Percentiles rank a stretch among this genome's conserved stretches.
Evolutionary conservation across 192 early-diverging fungal genomes (phyloP).

Genomic region (Linnemannia hyalina): DNA sequence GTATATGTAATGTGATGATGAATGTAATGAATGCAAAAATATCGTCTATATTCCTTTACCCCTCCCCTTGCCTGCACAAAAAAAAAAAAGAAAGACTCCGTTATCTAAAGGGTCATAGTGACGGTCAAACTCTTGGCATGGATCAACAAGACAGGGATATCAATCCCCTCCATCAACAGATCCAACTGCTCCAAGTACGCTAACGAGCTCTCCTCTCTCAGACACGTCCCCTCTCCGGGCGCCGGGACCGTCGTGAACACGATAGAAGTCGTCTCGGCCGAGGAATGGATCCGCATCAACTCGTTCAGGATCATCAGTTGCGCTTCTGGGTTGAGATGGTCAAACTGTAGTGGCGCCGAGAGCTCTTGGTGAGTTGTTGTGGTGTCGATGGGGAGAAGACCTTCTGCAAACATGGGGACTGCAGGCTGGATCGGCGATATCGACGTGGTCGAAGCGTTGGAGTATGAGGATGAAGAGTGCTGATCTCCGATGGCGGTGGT

Average conservation of each 20-base stretch:
- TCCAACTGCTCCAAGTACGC: constrained; percentile 67
- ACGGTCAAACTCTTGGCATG: constrained; percentile 75
- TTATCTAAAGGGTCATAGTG: constrained; percentile 68
- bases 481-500: not conserved
- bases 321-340: constrained; percentile 61
- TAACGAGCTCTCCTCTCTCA: constrained; percentile 52
- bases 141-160: constrained; percentile 73
- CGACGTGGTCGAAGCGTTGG: not conserved
- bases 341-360: constrained; percentile 60
- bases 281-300: constrained; percentile 68
- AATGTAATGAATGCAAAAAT: too few relatives aligned
- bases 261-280: constrained; percentile 60
- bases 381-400: not conserved
- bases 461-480: not conserved
- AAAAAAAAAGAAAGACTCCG: too few relatives aligned
- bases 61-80: too few relatives aligned
- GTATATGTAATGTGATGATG: too few relatives aligned
- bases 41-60: too few relatives aligned
- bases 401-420: not conserved
- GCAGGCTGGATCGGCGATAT: not conserved
- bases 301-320: constrained; percentile 75
- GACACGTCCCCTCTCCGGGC: constrained; percentile 64
- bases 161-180: constrained; percentile 50
- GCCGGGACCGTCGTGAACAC: constrained; percentile 72
- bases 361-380: not conserved